Conservation (phyloP, 139 green algal genomes). For the Closterium sp. region DNA sequence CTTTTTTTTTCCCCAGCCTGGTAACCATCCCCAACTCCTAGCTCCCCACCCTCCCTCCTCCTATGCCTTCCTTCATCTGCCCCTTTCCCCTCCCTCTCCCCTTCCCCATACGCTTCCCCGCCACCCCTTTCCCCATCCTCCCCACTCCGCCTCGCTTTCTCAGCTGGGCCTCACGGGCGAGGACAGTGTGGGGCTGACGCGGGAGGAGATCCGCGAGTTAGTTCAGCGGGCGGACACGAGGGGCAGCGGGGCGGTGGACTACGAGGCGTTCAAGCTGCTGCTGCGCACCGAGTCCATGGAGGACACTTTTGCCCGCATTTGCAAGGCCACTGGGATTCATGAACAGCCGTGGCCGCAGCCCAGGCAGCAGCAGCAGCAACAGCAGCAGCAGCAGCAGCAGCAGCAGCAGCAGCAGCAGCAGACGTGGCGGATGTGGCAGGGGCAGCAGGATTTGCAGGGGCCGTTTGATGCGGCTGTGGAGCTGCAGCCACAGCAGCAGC, state of each 20-base stretch:
- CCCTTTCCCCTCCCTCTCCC: not conserved
- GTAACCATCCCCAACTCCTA: too few relatives aligned
- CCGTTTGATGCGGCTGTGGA: too few relatives aligned
- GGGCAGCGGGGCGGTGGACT: constrained; percentile 72
- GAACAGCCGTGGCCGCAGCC: not conserved
- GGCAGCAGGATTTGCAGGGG: not conserved
- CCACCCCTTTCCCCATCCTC: not conserved
- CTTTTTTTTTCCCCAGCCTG: too few relatives aligned
- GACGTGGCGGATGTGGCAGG: not conserved
- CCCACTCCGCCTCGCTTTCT: not conserved
- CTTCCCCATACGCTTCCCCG: not conserved
- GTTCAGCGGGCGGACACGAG: constrained; percentile 63
- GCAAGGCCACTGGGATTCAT: constrained; percentile 50
- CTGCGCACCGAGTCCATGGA: constrained; percentile 1
- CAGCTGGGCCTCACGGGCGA: constrained; percentile 30
- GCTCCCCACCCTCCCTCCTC: not conserved
- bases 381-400: not conserved
- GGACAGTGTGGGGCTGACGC: constrained; percentile 25
- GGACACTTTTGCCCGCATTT: constrained; percentile 5
- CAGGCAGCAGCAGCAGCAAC: not conserved
- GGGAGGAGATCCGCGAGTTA: constrained; percentile 69
- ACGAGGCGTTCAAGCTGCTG: constrained; percentile 68
- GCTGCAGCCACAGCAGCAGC: not conserved
- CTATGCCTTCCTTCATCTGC: not conserved
- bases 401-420: not conserved